Conservation (phyloP, 805 yeast genomes). For the Metschnikowia reukaufii region DNA sequence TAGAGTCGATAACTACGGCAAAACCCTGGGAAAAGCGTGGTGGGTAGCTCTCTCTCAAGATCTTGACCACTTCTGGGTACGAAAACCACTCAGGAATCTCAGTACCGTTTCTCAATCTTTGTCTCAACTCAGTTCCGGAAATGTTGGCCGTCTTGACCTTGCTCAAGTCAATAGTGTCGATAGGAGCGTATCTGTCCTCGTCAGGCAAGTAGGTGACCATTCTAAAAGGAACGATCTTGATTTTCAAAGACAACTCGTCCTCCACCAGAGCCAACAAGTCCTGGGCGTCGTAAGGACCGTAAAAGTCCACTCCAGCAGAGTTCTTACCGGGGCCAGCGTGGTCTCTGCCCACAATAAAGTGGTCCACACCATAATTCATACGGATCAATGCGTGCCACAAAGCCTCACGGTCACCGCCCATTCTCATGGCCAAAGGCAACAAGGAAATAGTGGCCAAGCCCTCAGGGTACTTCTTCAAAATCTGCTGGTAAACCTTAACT, state of each 20-base stretch:
- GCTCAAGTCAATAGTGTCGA: conserved; percentile 81
- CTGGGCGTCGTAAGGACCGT: conserved; percentile 97
- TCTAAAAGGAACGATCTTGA: conserved; percentile 92
- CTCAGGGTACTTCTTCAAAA: conserved; percentile 88
- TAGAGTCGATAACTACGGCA: conserved; percentile 53
- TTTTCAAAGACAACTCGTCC: conserved; percentile 64
- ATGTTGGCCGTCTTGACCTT: conserved; percentile 79
- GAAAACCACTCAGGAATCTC: conserved; percentile 97
- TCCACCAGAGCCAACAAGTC: conserved; percentile 74
- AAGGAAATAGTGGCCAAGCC: conserved; percentile 89
- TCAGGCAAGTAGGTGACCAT: conserved; percentile 97
- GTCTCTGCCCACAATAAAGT: conserved; percentile 96
- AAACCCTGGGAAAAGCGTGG: conserved; percentile 91
- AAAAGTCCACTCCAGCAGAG: conserved; percentile 90
- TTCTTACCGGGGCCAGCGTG: conserved; percentile 94
- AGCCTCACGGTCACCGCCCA: conserved; percentile 99
- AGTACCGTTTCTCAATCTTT: conserved; percentile 79
- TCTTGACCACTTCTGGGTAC: conserved; percentile 91
- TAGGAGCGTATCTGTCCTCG: conserved; percentile 91
- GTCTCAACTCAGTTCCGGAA: conserved; percentile 93
- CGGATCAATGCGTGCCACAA: conserved; percentile 98
- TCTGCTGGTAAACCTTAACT: conserved; percentile 91
- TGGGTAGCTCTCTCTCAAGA: conserved; percentile 88
- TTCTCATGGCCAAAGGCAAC: conserved; percentile 95
- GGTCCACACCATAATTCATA: conserved; percentile 95